A percentile compares a stretch with the other conserved stretches of the same genome.
phyloP scores from a whole-genome alignment of 192 early-diverging fungal genomes.

The Coemansia pectinata region DNA sequence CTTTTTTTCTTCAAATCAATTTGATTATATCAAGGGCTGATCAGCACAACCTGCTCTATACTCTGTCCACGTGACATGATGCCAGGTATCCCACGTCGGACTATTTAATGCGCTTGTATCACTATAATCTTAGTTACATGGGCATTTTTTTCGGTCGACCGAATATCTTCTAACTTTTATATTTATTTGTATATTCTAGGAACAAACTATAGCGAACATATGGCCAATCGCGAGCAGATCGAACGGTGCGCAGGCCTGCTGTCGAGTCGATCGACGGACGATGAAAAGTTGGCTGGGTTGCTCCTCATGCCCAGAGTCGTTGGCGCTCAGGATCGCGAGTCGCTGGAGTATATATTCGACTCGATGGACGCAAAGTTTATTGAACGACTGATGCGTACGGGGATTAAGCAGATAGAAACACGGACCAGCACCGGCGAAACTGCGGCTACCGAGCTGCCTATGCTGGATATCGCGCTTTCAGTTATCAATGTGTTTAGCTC shows the following conservation, averaged over 20 bases:
- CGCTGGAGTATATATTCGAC: constrained; percentile 30
- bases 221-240: constrained; percentile 22
- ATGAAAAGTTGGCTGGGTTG: constrained; percentile 53
- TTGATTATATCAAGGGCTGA: not conserved
- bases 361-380: constrained; percentile 39
- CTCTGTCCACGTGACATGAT: not conserved
- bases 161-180: not conserved
- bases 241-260: constrained; percentile 38
- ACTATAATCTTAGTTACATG: not conserved
- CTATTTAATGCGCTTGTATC: not conserved
- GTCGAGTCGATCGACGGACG: constrained; percentile 46
- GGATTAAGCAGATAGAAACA: constrained; percentile 21
- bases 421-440: not conserved
- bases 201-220: not conserved
- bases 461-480: constrained; percentile 36
- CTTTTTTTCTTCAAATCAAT: not conserved
- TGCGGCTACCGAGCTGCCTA: not conserved
- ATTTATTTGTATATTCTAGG: not conserved
- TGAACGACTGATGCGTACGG: constrained; percentile 45
- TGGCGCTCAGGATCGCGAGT: constrained; percentile 23
- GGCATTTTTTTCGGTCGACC: not conserved
- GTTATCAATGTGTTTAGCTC: constrained; percentile 43
- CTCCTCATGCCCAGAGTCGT: constrained; percentile 42
- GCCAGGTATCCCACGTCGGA: not conserved
- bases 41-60: not conserved